phyloP scores from a whole-genome alignment of 306 rosid genomes.

The Canavalia ensiformis region DNA sequence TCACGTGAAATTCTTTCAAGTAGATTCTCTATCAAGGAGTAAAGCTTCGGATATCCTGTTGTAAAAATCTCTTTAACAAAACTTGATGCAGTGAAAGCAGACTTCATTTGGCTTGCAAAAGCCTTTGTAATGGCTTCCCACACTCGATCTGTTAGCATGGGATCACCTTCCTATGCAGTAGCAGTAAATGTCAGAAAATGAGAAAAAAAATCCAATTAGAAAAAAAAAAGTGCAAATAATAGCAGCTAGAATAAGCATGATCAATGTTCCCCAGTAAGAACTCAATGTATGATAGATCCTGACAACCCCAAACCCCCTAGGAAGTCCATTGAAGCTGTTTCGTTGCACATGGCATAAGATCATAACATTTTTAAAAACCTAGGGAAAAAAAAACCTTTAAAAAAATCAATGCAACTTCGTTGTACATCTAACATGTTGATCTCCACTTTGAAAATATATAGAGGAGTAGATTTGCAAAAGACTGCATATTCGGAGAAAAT shows the following conservation, averaged over 20 bases:
- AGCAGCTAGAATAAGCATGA: conserved; percentile 12
- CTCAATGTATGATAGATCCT: conserved; percentile 30
- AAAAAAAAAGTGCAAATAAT: neutral
- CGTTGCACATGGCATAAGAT: conserved; percentile 25
- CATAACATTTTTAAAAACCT: neutral
- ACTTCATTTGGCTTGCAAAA: conserved; percentile 95
- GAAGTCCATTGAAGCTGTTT: conserved; percentile 28
- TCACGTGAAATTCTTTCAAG: conserved; percentile 95
- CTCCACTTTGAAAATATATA: conserved; percentile 25
- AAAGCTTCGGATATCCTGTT: conserved; percentile 92
- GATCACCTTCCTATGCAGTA: conserved; percentile 86
- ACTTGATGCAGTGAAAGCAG: conserved; percentile 97
- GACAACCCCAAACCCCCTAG: conserved; percentile 34
- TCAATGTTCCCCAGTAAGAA: conserved; percentile 31
- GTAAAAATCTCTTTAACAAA: conserved; percentile 96
- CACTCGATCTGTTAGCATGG: conserved; percentile 84
- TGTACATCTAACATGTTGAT: conserved; percentile 10
- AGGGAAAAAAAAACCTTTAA: neutral
- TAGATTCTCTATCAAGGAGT: conserved; percentile 89
- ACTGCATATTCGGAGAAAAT: neutral
- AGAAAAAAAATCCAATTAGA: conserved; percentile 35
- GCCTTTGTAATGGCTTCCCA: conserved; percentile 98
- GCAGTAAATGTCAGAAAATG: conserved; percentile 43
- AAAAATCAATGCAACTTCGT: neutral
- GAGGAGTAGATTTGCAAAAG: conserved; percentile 15